Conservation (phyloP, 768 basidiomycete species). For the Amanita pallidorosea region DNA sequence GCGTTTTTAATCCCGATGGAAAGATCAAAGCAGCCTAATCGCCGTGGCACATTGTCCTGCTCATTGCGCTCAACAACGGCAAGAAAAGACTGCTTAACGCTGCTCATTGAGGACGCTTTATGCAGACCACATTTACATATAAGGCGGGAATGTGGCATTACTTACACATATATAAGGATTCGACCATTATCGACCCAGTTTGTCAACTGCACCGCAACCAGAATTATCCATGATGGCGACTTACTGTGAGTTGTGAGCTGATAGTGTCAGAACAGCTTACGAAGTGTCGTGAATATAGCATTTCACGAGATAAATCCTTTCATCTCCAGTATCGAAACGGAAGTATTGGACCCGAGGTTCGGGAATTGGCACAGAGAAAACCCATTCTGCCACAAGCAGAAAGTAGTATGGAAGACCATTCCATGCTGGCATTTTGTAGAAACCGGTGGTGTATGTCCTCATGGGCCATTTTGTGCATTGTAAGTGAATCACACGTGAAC, state of each 20-base stretch:
- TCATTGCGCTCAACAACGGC: neutral
- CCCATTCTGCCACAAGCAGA: neutral
- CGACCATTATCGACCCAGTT: neutral
- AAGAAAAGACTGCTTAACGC: neutral
- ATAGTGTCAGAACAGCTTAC: neutral
- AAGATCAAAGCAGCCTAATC: neutral
- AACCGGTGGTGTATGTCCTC: conserved; percentile 30
- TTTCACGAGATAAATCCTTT: neutral
- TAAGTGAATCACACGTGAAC: conserved; percentile 13
- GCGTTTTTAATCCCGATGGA: neutral
- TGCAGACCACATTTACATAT: neutral
- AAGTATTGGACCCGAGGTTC: neutral
- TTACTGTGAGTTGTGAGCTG: too few relatives aligned
- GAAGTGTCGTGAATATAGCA: neutral
- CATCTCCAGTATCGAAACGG: neutral
- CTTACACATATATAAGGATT: neutral
- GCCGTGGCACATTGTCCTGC: neutral
- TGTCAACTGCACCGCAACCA: neutral
- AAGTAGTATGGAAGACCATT: conserved; percentile 20
- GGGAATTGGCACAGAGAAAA: neutral
- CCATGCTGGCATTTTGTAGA: conserved; percentile 31
- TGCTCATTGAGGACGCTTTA: neutral
- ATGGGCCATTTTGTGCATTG: conserved; percentile 31
- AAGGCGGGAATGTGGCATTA: too few relatives aligned
- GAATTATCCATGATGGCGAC: too few relatives aligned